Evolutionary conservation across 2,329 filamentous ascomycete genomes (phyloP).

Genomic region (Geosmithia flava): DNA sequence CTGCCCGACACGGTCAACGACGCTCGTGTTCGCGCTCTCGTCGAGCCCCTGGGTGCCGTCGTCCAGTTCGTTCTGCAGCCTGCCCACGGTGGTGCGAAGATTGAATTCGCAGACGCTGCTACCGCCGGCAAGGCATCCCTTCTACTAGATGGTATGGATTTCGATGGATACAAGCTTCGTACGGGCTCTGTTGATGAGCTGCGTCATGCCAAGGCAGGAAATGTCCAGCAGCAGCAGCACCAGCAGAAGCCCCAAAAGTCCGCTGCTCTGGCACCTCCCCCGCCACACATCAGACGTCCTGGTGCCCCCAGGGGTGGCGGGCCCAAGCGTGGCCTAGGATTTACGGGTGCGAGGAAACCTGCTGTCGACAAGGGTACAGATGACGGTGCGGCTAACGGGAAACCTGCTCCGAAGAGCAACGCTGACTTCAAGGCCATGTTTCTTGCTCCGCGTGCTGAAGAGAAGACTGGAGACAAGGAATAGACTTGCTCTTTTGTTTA

Average conservation of each 20-base stretch:
- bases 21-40: constrained; percentile 61
- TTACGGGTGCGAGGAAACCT: constrained; percentile 9
- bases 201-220: constrained; percentile 30
- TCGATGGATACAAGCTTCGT: constrained; percentile 39
- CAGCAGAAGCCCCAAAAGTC: constrained; percentile 6
- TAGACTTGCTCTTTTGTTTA: too few species aligned
- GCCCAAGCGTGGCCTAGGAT: constrained; percentile 30
- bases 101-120: constrained; percentile 64
- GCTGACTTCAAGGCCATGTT: constrained; percentile 46
- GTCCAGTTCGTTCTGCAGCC: constrained; percentile 70
- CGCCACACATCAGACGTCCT: constrained; percentile 24
- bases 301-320: constrained; percentile 22
- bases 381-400: constrained; percentile 7
- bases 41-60: constrained; percentile 58
- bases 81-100: constrained; percentile 70
- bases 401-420: constrained; percentile 34
- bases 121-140: constrained; percentile 62
- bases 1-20: constrained; percentile 90
- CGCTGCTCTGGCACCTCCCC: constrained; percentile 17
- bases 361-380: background rate
- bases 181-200: constrained; percentile 43
- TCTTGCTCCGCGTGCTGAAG: constrained; percentile 12
- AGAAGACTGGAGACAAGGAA: background rate
- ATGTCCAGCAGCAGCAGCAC: background rate
- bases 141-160: constrained; percentile 40